These are phyloP conservation scores for Sporothrix schenckii DNA, from an alignment of 2,329 filamentous ascomycete species.

Conservation along the genomic window DNA sequence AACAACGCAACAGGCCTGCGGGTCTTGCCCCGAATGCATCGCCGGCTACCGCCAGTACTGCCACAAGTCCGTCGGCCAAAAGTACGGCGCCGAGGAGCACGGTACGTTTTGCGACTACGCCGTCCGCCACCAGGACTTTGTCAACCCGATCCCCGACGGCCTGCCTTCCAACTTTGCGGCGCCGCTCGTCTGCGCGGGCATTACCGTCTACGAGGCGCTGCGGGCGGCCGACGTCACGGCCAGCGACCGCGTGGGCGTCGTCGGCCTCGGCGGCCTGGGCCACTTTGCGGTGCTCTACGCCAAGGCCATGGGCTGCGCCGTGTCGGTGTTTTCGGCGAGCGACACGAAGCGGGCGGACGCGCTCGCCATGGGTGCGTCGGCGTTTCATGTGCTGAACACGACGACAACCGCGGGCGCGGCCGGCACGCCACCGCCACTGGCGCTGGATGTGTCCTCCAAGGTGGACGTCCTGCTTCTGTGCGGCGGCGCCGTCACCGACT, in stretches of 20 bases:
- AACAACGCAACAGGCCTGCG: slow-evolving; percentile 5
- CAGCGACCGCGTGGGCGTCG: slow-evolving; percentile 41
- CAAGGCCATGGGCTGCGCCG: slow-evolving; percentile 38
- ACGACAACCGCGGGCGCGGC: not conserved
- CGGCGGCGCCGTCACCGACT: slow-evolving; percentile 17
- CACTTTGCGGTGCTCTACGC: slow-evolving; percentile 67
- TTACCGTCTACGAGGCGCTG: slow-evolving; percentile 47
- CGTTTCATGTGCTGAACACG: not conserved
- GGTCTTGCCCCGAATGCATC: slow-evolving; percentile 25
- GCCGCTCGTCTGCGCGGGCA: slow-evolving; percentile 29
- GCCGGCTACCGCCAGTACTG: slow-evolving; percentile 29
- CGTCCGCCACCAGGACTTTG: slow-evolving; percentile 31
- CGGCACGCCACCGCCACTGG: not conserved
- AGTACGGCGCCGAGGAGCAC: slow-evolving; percentile 23
- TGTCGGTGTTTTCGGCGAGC: slow-evolving; percentile 32
- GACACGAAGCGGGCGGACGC: slow-evolving; percentile 14
- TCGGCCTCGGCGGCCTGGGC: slow-evolving; percentile 61
- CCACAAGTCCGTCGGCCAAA: slow-evolving; percentile 25
- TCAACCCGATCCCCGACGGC: slow-evolving; percentile 26
- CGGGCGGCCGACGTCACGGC: slow-evolving; percentile 26
- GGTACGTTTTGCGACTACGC: slow-evolving; percentile 29
- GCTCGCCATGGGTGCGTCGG: not conserved
- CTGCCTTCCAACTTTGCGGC: slow-evolving; percentile 20
- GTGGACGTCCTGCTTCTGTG: slow-evolving; percentile 52
- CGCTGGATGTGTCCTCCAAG: slow-evolving; percentile 41